Conservation (phyloP, 2,329 filamentous ascomycete genomes). For the Anthostomella pinea region DNA sequence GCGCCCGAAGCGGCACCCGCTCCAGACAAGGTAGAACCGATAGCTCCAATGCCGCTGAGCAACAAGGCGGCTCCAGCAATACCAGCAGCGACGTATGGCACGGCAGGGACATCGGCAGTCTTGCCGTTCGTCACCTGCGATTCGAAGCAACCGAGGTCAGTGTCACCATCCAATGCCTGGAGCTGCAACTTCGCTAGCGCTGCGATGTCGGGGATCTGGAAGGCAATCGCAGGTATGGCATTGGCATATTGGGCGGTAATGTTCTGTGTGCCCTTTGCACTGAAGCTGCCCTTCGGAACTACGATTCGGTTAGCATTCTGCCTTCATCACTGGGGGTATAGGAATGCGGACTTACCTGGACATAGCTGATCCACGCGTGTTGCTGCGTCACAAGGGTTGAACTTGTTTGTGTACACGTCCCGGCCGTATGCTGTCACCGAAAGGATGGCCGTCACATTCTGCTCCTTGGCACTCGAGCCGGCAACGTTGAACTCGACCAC, state of each 20-base stretch:
- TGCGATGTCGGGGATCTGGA: slow-evolving; percentile 85
- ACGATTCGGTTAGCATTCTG: slow-evolving; percentile 20
- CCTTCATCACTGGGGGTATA: background rate
- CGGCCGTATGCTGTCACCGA: slow-evolving; percentile 82
- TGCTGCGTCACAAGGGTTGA: slow-evolving; percentile 73
- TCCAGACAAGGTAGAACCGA: slow-evolving; percentile 57
- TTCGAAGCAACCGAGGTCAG: slow-evolving; percentile 76
- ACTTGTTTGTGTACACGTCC: slow-evolving; percentile 72
- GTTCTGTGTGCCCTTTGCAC: slow-evolving; percentile 66
- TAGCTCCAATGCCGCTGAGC: slow-evolving; percentile 68
- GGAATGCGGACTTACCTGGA: slow-evolving; percentile 61
- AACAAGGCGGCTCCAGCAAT: slow-evolving; percentile 81
- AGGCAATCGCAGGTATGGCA: slow-evolving; percentile 84
- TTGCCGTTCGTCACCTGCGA: slow-evolving; percentile 86
- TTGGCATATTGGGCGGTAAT: slow-evolving; percentile 70
- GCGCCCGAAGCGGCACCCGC: slow-evolving; percentile 52
- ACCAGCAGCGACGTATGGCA: slow-evolving; percentile 80
- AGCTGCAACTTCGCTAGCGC: slow-evolving; percentile 80
- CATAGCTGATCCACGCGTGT: slow-evolving; percentile 75
- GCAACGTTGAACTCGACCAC: slow-evolving; percentile 77
- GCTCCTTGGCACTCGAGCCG: slow-evolving; percentile 68
- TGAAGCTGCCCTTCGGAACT: slow-evolving; percentile 74
- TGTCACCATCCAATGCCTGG: slow-evolving; percentile 54
- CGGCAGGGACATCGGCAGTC: slow-evolving; percentile 68
- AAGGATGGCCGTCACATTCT: slow-evolving; percentile 77